phyloP scores from a whole-genome alignment of 768 basidiomycete genomes.

The Peribolospora baueri region DNA sequence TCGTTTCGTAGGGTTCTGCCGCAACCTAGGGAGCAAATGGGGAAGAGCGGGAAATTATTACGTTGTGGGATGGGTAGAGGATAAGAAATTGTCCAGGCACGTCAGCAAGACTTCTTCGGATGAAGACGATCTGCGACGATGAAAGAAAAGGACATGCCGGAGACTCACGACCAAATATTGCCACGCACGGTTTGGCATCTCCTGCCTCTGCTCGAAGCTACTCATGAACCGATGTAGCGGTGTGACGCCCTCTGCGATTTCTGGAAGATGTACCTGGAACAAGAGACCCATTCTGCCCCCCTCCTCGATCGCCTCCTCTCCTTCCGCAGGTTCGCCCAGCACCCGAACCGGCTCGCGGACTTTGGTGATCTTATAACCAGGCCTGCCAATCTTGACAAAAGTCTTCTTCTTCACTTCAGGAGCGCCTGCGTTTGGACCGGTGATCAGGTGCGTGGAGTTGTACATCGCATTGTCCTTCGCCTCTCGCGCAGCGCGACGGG shows the following conservation, averaged over 20 bases:
- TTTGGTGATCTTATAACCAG: slow-evolving; percentile 87
- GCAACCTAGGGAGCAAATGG: slow-evolving; percentile 40
- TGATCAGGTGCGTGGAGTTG: slow-evolving; percentile 30
- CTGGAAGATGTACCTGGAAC: slow-evolving; percentile 87
- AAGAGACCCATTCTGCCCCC: slow-evolving; percentile 88
- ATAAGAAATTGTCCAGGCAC: neutral
- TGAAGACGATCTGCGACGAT: neutral
- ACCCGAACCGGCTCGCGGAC: slow-evolving; percentile 42
- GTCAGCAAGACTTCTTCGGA: too few species aligned
- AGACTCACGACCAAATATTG: slow-evolving; percentile 81
- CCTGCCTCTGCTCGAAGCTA: slow-evolving; percentile 87
- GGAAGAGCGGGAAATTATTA: neutral
- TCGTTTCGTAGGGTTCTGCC: slow-evolving; percentile 97
- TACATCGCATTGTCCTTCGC: slow-evolving; percentile 79
- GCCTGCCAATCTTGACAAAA: slow-evolving; percentile 89
- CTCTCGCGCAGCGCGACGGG: slow-evolving; percentile 87
- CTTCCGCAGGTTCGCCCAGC: neutral
- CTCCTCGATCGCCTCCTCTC: slow-evolving; percentile 19
- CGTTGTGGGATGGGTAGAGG: neutral
- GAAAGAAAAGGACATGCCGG: neutral
- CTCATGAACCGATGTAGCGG: slow-evolving; percentile 87
- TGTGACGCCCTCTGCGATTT: slow-evolving; percentile 61
- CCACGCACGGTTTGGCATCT: slow-evolving; percentile 83
- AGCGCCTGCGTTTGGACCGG: slow-evolving; percentile 45
- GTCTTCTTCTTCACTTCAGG: slow-evolving; percentile 43